Evolutionary conservation across 108 stramenopile genomes (phyloP).

Genomic region (Pseudonitzschia pungens): DNA sequence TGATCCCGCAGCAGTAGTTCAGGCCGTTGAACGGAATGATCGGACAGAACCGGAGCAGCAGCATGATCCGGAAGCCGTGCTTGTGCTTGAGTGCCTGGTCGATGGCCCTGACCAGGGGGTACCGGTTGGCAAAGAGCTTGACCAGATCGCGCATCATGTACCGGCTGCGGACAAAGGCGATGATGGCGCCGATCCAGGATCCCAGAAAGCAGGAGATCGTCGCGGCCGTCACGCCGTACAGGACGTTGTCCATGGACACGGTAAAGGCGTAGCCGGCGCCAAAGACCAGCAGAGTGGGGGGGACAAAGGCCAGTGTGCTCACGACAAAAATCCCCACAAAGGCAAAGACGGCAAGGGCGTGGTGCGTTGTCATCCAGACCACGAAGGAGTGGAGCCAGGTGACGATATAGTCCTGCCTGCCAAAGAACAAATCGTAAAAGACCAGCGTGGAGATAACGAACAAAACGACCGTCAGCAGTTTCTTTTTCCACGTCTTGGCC

Average conservation of each 20-base stretch:
- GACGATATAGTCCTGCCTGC: slow-evolving; percentile 20
- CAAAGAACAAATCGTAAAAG: slow-evolving; percentile 39
- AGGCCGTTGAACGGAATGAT: slow-evolving; percentile 68
- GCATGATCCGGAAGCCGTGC: slow-evolving; percentile 62
- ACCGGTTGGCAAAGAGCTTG: slow-evolving; percentile 58
- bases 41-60: slow-evolving; percentile 62
- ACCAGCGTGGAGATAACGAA: slow-evolving; percentile 11
- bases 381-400: slow-evolving; percentile 34
- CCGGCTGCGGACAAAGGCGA: slow-evolving; percentile 62
- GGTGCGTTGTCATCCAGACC: slow-evolving; percentile 56
- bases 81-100: slow-evolving; percentile 60
- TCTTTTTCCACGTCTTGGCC: slow-evolving; percentile 41
- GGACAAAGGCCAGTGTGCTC: slow-evolving; percentile 70
- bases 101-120: slow-evolving; percentile 59
- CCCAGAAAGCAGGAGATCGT: slow-evolving; percentile 60
- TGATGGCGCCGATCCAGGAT: slow-evolving; percentile 45
- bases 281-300: slow-evolving; percentile 64
- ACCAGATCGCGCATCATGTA: slow-evolving; percentile 78
- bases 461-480: slow-evolving; percentile 33
- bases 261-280: slow-evolving; percentile 77
- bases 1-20: slow-evolving; percentile 64
- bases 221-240: slow-evolving; percentile 54
- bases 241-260: slow-evolving; percentile 28
- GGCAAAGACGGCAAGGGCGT: slow-evolving; percentile 51
- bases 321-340: slow-evolving; percentile 64